Evolutionary conservation across 1,139 yeast species (phyloP), one percentile per base, ranked within the genome.

Genomic region (Starmera stellimalicola): DNA sequence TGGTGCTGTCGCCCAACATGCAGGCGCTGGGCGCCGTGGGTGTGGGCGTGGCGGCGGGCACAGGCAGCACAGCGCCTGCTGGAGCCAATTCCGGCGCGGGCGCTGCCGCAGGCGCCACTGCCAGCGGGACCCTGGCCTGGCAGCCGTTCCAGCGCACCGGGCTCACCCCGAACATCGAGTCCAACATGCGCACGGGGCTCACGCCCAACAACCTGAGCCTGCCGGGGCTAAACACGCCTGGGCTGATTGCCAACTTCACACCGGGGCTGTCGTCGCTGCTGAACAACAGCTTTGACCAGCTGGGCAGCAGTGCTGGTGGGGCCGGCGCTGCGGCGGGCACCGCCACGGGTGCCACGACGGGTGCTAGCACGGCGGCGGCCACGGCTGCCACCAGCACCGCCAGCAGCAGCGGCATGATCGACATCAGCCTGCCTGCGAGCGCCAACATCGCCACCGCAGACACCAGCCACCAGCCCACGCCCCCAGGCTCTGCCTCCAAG

Each of bases 111-210:
- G n/a, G n/a, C n/a, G n/a, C n/a, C n/a, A n/a, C n/a, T n/a, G n/a
- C n/a, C n/a, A n/a, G n/a, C n/a, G n/a, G n/a, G n/a, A n/a, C n/a
- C n/a, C n/a, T n/a, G n/a, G n/a, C n/a, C n/a, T n/a, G n/a, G n/a
- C n/a, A n/a, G 27, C 37, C 43, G 39, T 44, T 44, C 44, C 44
- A 53, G 35, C 68, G 76, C 43, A 63, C 79, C 0, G 87, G 84
- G 0, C 57, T 79, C 29, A 76, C 85, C 0, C 85, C 88, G 6
- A 78, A 75, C 11, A 14, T 22, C 52, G 87, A 78, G 48, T 72
- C 81, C 5, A 66, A 72, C 34, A 42, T 79, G 31, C 63, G 91
- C 40, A 65, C 82, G 0, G 88, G 88, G 0, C 53, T 78, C 25
- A 77, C 87, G 0, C 75, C 75, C 37, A 44, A 34, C 25, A 61